Percentiles rank a stretch among this genome's conserved stretches.
Evolutionary conservation across 1,139 yeast species (phyloP).

Genomic region (Chernovozyma sophiae-reginae): DNA sequence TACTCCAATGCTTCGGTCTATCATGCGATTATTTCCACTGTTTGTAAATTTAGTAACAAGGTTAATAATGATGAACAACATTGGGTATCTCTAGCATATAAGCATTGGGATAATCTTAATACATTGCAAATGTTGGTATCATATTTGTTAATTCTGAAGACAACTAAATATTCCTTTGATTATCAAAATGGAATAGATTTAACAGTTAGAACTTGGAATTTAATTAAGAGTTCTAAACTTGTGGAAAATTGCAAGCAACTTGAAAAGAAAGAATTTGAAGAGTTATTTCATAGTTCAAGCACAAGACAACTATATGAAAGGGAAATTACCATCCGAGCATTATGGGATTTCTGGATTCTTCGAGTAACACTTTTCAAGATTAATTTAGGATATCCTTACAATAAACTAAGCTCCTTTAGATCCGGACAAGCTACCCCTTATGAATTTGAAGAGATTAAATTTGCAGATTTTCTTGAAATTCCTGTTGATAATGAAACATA

Average conservation of each 20-base stretch:
- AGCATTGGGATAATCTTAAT: slow-evolving; percentile 33
- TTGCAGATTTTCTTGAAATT: slow-evolving; percentile 11
- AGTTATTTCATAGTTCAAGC: slow-evolving; percentile 9
- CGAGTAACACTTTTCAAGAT: slow-evolving; percentile 29
- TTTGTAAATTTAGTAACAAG: slow-evolving; percentile 25
- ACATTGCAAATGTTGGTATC: slow-evolving; percentile 22
- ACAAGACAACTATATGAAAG: slow-evolving; percentile 31
- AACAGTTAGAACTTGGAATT: slow-evolving; percentile 16
- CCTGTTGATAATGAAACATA: slow-evolving; percentile 14
- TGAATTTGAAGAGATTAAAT: slow-evolving; percentile 13
- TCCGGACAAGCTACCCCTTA: slow-evolving; percentile 5
- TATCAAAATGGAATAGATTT: slow-evolving; percentile 11
- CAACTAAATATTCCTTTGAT: slow-evolving; percentile 12
- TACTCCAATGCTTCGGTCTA: slow-evolving; percentile 33
- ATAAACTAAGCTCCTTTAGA: slow-evolving; percentile 9
- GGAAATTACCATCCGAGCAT: slow-evolving; percentile 32
- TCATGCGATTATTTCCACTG: slow-evolving; percentile 45
- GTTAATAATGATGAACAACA: slow-evolving; percentile 27
- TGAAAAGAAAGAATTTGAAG: slow-evolving; percentile 15
- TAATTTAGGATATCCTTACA: slow-evolving; percentile 38
- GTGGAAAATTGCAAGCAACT: slow-evolving; percentile 15
- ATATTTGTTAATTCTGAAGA: slow-evolving; percentile 17
- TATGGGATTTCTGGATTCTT: slow-evolving; percentile 42
- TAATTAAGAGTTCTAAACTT: slow-evolving; percentile 23
- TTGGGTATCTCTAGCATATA: slow-evolving; percentile 37